phyloP scores from a whole-genome alignment of 75 land plant species.

The Selaginella moellendorffii region DNA sequence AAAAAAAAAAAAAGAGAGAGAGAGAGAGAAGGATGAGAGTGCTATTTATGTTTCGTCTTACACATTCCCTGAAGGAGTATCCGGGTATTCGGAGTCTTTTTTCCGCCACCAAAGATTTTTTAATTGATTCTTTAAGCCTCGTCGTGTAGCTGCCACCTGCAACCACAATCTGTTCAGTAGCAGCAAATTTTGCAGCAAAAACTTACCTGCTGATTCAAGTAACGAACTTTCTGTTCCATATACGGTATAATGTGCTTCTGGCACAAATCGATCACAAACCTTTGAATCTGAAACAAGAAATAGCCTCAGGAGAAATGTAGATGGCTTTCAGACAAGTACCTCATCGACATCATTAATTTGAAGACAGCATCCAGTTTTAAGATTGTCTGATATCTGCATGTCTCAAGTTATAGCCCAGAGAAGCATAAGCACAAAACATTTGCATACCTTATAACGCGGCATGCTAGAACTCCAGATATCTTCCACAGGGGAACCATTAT shows the following conservation, averaged over 20 bases:
- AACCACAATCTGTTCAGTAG: background rate
- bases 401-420: background rate
- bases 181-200: too few relatives aligned
- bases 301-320: background rate
- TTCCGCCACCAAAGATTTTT: constrained; percentile 99
- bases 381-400: background rate
- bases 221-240: constrained; percentile 93
- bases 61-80: too few relatives aligned
- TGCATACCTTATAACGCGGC: constrained; percentile 9
- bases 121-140: constrained; percentile 86
- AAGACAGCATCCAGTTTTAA: constrained; percentile 27
- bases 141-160: constrained; percentile 94
- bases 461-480: constrained; percentile 45
- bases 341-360: constrained; percentile 31
- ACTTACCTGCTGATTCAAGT: constrained; percentile 88
- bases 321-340: constrained; percentile 16
- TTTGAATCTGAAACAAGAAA: constrained; percentile 18
- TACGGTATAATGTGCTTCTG: constrained; percentile 64
- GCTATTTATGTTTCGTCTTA: too few relatives aligned
- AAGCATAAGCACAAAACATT: background rate
- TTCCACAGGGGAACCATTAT: constrained; percentile 16
- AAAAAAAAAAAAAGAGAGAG: constrained; percentile 6
- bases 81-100: constrained; percentile 78
- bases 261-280: constrained; percentile 20
- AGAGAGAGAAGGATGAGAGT: too few relatives aligned